These are phyloP conservation scores for Pachysandra terminalis DNA, from an alignment of 164 flowering plant genomes.

Conservation along the genomic window DNA sequence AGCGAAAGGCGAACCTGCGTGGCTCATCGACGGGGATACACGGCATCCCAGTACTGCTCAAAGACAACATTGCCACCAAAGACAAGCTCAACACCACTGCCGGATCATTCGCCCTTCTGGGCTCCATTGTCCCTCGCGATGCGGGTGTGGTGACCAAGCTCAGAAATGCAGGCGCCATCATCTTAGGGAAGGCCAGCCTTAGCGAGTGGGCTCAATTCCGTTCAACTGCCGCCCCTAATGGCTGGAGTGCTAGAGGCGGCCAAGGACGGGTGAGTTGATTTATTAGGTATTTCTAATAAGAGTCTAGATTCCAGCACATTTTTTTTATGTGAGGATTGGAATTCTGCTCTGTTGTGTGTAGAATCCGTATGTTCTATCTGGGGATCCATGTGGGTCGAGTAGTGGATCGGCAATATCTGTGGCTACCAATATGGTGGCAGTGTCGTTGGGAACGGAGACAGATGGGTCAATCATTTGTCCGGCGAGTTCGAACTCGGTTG, in stretches of 20 bases:
- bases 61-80: conserved; percentile 8
- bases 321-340: background rate
- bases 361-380: background rate
- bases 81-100: conserved; percentile 6
- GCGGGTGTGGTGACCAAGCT: conserved; percentile 26
- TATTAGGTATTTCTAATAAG: too few species aligned
- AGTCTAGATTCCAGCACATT: too few species aligned
- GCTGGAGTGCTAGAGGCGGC: conserved; percentile 27
- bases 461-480: background rate
- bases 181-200: conserved; percentile 28
- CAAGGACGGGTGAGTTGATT: conserved; percentile 22
- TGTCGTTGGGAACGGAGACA: background rate
- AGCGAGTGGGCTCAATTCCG: conserved; percentile 30
- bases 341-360: background rate
- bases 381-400: background rate
- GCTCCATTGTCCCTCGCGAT: conserved; percentile 9
- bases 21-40: background rate
- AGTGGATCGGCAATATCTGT: background rate
- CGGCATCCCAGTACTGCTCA: conserved; percentile 6
- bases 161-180: conserved; percentile 24
- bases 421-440: background rate
- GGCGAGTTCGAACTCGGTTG: background rate
- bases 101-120: conserved; percentile 1
- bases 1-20: background rate
- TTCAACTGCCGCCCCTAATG: conserved; percentile 14